Evolutionary conservation across 305 asterid genomes (phyloP), one percentile per base, ranked within the genome.

Genomic region (Fraxinus angustifolia): DNA sequence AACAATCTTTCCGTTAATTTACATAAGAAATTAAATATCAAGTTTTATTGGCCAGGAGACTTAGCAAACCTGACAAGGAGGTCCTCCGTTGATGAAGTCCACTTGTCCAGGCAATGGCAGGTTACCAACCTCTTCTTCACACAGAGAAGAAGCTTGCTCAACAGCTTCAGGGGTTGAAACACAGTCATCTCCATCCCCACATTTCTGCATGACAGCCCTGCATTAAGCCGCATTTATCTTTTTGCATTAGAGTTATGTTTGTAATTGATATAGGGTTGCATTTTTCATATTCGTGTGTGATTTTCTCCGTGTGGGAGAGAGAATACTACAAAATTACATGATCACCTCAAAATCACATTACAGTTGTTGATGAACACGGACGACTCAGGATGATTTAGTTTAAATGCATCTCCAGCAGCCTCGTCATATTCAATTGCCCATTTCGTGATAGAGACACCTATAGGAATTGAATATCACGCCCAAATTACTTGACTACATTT

Each of bases 341-440:
- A 68, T 84, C 75, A 94, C 97, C 98, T 93, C 87, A 94, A 85
- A 87, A 94, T 93, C 78, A 96, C 98, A 80, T 93, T 96, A 88
- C 98, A 96, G 80, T 96, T 93, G 80, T 91, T 91, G 71, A 96
- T 87, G 78, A 96, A 92, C 78, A 92, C 97, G 74, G 82, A 78
- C 6, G 98, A 83, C 79, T 79, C 91, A 5, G 98, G 98, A 85
- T 96, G 97, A 88, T 96, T 96, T 83, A 94, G 98, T 85, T 79
- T 94, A 88, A 96, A 96, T 65, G 98, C 98, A 83, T 93, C 94
- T 84, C 94, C 99, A 78, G 98, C 98, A 77, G 98, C 89, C 71
- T 87, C 95, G 73, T 94, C 99, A 79, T 96, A 96, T 87, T 96
- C 98, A 80, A 96, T 96, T 60, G 99, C 99, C 99, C 99, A 96